These are phyloP conservation scores for Wickerhamiella infanticola DNA, from an alignment of 1,139 yeast genomes.

Conservation along the genomic window DNA sequence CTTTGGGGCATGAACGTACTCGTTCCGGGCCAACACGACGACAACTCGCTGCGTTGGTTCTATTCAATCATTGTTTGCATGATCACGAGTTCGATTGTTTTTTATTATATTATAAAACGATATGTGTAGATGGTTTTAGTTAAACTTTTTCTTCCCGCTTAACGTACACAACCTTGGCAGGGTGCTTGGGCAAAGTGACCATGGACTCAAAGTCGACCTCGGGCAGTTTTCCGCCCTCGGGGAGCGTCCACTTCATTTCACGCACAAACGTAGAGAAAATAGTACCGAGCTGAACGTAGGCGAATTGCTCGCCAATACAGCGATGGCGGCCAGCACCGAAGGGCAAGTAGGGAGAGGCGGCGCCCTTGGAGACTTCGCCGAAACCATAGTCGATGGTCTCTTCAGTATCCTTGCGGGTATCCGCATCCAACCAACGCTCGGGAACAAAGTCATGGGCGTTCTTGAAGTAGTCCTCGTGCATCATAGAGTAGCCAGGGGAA, in stretches of 20 bases:
- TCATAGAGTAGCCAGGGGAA: slow-evolving; percentile 85
- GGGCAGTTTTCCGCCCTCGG: slow-evolving; percentile 43
- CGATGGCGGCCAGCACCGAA: slow-evolving; percentile 99
- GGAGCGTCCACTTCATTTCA: slow-evolving; percentile 61
- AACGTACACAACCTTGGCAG: slow-evolving; percentile 48
- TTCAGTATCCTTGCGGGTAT: slow-evolving; percentile 16
- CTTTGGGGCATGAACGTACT: slow-evolving; percentile 97
- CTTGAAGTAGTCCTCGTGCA: slow-evolving; percentile 64
- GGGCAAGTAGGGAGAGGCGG: slow-evolving; percentile 86
- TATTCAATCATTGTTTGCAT: slow-evolving; percentile 27
- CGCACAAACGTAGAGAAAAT: slow-evolving; percentile 62
- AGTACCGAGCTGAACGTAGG: slow-evolving; percentile 85
- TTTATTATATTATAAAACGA: slow-evolving; percentile 20
- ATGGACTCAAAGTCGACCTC: slow-evolving; percentile 73
- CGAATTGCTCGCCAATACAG: slow-evolving; percentile 98
- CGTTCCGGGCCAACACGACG: slow-evolving; percentile 76
- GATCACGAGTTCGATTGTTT: slow-evolving; percentile 22
- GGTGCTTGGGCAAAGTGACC: slow-evolving; percentile 81
- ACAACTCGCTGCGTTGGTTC: slow-evolving; percentile 67
- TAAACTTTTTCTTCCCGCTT: neutral
- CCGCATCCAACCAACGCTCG: slow-evolving; percentile 63
- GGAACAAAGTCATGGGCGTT: slow-evolving; percentile 57
- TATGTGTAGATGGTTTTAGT: slow-evolving; percentile 7
- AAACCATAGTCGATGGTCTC: slow-evolving; percentile 81
- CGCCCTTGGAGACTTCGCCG: slow-evolving; percentile 93